Percentiles rank a stretch among this genome's conserved stretches.
Evolutionary conservation across 2,329 filamentous ascomycete species (phyloP).

Genomic region (Salinomyces thailandicus): DNA sequence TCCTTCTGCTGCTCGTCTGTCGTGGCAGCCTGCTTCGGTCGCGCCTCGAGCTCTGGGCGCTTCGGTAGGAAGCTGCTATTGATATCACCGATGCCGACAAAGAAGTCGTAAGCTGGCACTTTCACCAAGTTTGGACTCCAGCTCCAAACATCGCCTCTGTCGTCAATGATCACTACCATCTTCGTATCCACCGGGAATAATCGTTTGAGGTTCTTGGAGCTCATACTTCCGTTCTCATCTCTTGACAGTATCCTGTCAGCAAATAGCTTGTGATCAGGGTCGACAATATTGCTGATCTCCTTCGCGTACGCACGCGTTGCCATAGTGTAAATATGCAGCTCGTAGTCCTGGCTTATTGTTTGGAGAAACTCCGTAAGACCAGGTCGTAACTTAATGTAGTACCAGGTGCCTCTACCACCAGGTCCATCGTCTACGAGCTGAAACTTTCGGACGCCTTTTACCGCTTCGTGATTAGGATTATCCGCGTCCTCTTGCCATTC

Average conservation of each 20-base stretch:
- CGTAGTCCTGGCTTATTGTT: constrained; percentile 68
- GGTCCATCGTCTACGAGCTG: constrained; percentile 80
- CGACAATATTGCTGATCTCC: constrained; percentile 83
- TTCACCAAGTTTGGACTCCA: constrained; percentile 91
- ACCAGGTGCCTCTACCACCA: constrained; percentile 69
- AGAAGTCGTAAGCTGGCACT: constrained; percentile 92
- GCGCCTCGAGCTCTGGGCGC: constrained; percentile 38
- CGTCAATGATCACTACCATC: constrained; percentile 99
- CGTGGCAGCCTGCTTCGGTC: constrained; percentile 8
- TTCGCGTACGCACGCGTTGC: constrained; percentile 92
- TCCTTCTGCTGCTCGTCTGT: constrained; percentile 8
- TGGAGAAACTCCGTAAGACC: constrained; percentile 72
- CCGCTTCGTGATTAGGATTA: constrained; percentile 83
- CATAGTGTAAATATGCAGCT: constrained; percentile 98
- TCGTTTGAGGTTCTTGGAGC: constrained; percentile 77
- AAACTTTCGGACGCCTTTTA: constrained; percentile 81
- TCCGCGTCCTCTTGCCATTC: constrained; percentile 86
- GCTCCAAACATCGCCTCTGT: constrained; percentile 90
- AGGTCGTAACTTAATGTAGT: constrained; percentile 96
- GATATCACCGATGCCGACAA: constrained; percentile 95
- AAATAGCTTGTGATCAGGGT: constrained; percentile 80
- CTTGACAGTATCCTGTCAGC: constrained; percentile 91
- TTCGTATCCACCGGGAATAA: constrained; percentile 94
- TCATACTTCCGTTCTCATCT: constrained; percentile 91
- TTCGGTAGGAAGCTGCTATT: constrained; percentile 95